Evolutionary conservation across 2,329 filamentous ascomycete species (phyloP).

Genomic region (Chrysosphaeria jannelii): DNA sequence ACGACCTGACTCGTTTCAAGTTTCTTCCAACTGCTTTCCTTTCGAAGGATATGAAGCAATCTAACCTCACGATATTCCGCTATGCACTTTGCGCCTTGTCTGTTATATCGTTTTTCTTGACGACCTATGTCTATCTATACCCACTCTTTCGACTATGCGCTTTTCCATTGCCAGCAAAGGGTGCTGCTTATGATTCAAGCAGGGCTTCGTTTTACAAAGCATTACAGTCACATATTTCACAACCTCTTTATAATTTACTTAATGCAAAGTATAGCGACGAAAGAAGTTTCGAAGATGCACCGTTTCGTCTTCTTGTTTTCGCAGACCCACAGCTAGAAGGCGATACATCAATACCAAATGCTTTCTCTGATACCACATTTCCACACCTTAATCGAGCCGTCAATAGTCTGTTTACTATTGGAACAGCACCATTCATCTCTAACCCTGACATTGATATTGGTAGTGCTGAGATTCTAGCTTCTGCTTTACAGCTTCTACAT

Average conservation of each 20-base stretch:
- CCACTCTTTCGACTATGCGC: conserved; percentile 52
- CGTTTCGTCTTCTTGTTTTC: conserved; percentile 64
- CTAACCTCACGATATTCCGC: conserved; percentile 14
- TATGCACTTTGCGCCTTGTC: conserved; percentile 24
- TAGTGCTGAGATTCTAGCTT: too few relatives aligned
- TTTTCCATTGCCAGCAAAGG: conserved; percentile 29
- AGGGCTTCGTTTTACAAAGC: too few relatives aligned
- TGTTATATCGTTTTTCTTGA: conserved; percentile 37
- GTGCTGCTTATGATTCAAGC: conserved; percentile 1
- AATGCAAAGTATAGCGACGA: too few relatives aligned
- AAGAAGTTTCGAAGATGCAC: conserved; percentile 17
- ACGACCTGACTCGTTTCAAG: too few relatives aligned
- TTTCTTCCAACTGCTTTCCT: too few relatives aligned
- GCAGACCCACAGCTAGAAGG: conserved; percentile 88
- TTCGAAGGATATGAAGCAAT: too few relatives aligned
- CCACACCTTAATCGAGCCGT: conserved; percentile 19
- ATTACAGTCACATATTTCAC: too few relatives aligned
- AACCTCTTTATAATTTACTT: too few relatives aligned
- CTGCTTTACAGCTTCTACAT: too few relatives aligned
- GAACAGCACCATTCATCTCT: conserved; percentile 12
- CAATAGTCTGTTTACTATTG: conserved; percentile 16
- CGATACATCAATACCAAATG: conserved; percentile 48
- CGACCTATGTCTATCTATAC: conserved; percentile 64
- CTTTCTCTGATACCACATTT: conserved; percentile 17
- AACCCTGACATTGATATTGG: conserved; percentile 20